Percentiles rank a stretch among this genome's conserved stretches.
These are phyloP conservation scores for Colletotrichum karsti DNA, from an alignment of 2,329 filamentous ascomycete genomes.

Conservation along the genomic window DNA sequence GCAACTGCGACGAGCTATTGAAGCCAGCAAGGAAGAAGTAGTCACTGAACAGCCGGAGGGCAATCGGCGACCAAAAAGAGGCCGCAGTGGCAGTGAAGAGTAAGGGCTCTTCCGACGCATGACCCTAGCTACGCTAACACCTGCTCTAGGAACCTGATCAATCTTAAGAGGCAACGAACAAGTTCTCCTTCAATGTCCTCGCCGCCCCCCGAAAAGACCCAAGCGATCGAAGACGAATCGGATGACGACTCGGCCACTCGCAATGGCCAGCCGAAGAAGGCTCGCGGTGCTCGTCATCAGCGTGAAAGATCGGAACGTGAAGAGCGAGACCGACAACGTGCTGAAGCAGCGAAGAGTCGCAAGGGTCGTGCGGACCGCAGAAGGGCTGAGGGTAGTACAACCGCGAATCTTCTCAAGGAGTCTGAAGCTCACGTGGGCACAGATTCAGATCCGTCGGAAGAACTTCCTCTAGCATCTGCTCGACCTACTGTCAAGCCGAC, in stretches of 20 bases:
- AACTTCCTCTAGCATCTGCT: constrained; percentile 62
- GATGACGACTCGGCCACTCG: constrained; percentile 71
- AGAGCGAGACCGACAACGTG: constrained; percentile 77
- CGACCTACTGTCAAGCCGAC: constrained; percentile 35
- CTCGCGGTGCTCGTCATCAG: constrained; percentile 67
- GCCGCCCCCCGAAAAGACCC: constrained; percentile 59
- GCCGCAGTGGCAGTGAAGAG: constrained; percentile 93
- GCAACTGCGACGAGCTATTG: constrained; percentile 86
- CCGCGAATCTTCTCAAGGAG: constrained; percentile 35
- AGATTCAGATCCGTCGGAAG: constrained; percentile 80
- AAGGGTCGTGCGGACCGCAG: constrained; percentile 85
- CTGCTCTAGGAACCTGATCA: constrained; percentile 69
- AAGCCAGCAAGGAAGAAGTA: constrained; percentile 90
- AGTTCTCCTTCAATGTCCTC: constrained; percentile 78
- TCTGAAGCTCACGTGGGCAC: constrained; percentile 44
- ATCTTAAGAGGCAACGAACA: constrained; percentile 84
- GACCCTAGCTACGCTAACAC: constrained; percentile 3
- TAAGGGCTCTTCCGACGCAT: constrained; percentile 57
- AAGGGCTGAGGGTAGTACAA: constrained; percentile 76
- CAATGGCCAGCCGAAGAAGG: constrained; percentile 65
- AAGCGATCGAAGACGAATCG: constrained; percentile 68
- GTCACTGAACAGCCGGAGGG: constrained; percentile 61
- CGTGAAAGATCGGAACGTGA: constrained; percentile 73
- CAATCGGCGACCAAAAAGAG: constrained; percentile 78
- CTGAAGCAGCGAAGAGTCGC: constrained; percentile 80